These are phyloP conservation scores for Xylaria sp. DNA, from an alignment of 2,329 filamentous ascomycete genomes.

Conservation along the genomic window DNA sequence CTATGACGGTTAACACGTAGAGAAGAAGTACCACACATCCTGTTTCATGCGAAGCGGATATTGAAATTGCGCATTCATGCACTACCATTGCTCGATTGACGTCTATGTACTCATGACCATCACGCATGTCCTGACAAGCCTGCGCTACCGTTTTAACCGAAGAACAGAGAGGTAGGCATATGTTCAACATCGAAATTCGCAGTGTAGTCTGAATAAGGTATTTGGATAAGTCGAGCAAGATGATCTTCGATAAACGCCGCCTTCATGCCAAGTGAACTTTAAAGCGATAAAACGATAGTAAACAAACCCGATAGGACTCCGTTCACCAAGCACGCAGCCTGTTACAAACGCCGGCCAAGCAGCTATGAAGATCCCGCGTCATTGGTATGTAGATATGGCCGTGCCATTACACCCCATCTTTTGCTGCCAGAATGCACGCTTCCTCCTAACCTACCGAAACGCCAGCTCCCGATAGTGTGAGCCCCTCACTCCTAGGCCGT, in stretches of 20 bases:
- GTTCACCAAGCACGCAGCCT: constrained; percentile 17
- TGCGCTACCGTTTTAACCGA: background rate
- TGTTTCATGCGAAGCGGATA: constrained; percentile 14
- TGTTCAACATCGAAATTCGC: background rate
- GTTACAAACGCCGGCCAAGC: constrained; percentile 19
- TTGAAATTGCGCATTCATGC: constrained; percentile 28
- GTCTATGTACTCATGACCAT: background rate
- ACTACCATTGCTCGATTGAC: background rate
- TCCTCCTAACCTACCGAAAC: constrained; percentile 32
- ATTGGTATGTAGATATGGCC: constrained; percentile 11
- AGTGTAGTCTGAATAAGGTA: background rate
- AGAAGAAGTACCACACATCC: background rate
- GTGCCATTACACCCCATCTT: constrained; percentile 20
- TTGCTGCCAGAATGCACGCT: constrained; percentile 18
- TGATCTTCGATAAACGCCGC: constrained; percentile 30
- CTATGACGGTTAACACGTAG: background rate
- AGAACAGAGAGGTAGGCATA: background rate
- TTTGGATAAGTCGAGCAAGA: constrained; percentile 9
- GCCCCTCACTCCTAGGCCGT: constrained; percentile 18
- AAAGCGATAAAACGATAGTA: constrained; percentile 15
- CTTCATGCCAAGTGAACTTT: constrained; percentile 26
- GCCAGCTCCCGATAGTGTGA: constrained; percentile 32
- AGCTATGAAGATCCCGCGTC: constrained; percentile 12
- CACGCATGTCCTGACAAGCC: background rate
- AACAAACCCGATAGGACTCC: constrained; percentile 10